Evolutionary conservation across 768 basidiomycete species (phyloP), one percentile per base, ranked within the genome.

Genomic region (Neoboletus subvelutipes): DNA sequence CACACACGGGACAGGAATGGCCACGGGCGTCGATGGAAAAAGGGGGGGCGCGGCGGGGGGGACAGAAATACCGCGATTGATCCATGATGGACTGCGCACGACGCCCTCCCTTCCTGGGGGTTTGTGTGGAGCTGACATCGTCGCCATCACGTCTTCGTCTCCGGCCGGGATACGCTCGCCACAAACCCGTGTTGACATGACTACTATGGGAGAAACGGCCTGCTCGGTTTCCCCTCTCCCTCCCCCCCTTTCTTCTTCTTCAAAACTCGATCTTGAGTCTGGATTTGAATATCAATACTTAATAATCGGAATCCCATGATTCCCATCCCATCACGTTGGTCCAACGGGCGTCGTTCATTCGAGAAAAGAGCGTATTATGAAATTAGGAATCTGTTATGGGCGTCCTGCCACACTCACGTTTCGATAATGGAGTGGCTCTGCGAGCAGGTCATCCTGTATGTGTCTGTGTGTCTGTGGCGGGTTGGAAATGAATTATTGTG

Each of bases 401-500:
- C 39, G 39, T 40, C 8, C 39, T 40, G 39, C 39, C 39, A 40
- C 39, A 37, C 29, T 28, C 5, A 3, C 28, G 5, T 13, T 40
- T 40, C 39, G n/a, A 40, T 40, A 34, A n/a, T 39, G 9, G 17
- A 3, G 13, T 28, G 28, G 28, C 28, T 28, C 36, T 18, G 37
- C 18, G 37, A 39, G 9, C 6, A 18, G 37, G 37, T 39, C 37
- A 13, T 17, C 18, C 37, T 9, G 5, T 39, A 7, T 39, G n/a
- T 11, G 18, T 39, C 7, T n/a, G 39, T 39, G 6, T 18, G 18
- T 39, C 17, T 40, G 8, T 58, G 57, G 55, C 55, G 33, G 11
- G 11, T 2, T 45, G 47, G 24, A 62, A 63, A 62, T 62, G 61
- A 62, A 57, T 45, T 29, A 29, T 46, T 42, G 57, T 63, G 62